Conservation (phyloP, 1,139 yeast species). For the Ogataea hybrid region DNA sequence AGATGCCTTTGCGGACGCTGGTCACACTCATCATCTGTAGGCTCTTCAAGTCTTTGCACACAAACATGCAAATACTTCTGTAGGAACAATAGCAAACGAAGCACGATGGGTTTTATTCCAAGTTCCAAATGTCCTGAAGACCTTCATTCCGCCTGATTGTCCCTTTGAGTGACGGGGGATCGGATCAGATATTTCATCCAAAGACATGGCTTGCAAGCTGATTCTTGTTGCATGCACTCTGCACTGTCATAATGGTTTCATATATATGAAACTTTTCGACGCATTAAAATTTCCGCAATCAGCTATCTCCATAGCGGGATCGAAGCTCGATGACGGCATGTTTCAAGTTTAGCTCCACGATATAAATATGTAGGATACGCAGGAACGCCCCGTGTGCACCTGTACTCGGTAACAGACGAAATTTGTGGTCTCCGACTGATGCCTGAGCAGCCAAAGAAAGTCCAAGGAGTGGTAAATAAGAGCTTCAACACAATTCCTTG, state of each 20-base stretch:
- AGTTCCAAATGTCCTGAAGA: too few relatives aligned
- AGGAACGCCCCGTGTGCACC: slow-evolving; percentile 1
- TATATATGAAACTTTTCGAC: slow-evolving; percentile 6
- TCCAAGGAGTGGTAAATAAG: slow-evolving; percentile 40
- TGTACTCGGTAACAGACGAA: not conserved
- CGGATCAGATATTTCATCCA: too few relatives aligned
- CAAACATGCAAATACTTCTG: too few relatives aligned
- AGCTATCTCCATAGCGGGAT: not conserved
- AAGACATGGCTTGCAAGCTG: not conserved
- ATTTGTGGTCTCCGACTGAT: not conserved
- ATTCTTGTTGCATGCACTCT: not conserved
- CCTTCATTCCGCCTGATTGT: too few relatives aligned
- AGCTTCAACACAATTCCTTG: slow-evolving; percentile 48
- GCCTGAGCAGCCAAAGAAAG: slow-evolving; percentile 8
- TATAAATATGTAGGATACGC: slow-evolving; percentile 3
- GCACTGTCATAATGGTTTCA: slow-evolving; percentile 8
- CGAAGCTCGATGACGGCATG: not conserved
- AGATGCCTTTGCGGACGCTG: too few relatives aligned
- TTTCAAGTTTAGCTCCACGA: slow-evolving; percentile 4
- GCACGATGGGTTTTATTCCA: too few relatives aligned
- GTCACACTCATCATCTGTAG: too few relatives aligned
- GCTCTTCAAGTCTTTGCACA: too few relatives aligned
- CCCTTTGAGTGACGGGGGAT: too few relatives aligned
- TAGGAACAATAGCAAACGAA: too few relatives aligned
- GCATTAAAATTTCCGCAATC: not conserved